Conservation (phyloP, 1,284 basidiomycete species). For the Rhodotorula sp. region DNA sequence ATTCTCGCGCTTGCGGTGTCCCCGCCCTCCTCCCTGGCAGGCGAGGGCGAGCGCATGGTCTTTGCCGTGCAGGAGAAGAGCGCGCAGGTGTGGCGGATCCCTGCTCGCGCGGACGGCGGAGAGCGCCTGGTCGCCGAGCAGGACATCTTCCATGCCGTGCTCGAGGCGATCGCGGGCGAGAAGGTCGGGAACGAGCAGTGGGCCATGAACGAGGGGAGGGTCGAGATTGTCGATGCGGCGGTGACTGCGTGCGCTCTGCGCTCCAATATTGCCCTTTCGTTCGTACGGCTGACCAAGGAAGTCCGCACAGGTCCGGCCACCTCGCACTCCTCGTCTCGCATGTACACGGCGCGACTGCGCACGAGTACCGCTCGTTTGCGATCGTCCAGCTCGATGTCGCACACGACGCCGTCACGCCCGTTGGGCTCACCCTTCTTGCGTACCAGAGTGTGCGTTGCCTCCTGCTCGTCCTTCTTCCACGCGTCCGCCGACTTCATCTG, state of each 20-base stretch:
- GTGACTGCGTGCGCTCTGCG: constrained; percentile 10
- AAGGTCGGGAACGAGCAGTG: constrained; percentile 41
- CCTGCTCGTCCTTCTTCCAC: constrained; percentile 5
- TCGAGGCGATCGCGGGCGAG: constrained; percentile 32
- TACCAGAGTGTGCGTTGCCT: constrained; percentile 47
- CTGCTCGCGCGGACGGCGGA: constrained; percentile 18
- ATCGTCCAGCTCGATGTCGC: constrained; percentile 35
- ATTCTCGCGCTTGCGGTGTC: constrained; percentile 37
- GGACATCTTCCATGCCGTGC: constrained; percentile 37
- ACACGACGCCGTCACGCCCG: constrained; percentile 26
- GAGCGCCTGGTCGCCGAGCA: constrained; percentile 39
- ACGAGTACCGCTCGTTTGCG: constrained; percentile 35
- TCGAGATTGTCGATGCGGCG: constrained; percentile 40
- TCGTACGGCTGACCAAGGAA: not conserved
- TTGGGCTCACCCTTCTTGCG: constrained; percentile 46
- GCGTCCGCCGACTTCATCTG: not conserved
- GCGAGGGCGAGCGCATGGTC: constrained; percentile 20
- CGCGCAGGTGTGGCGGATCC: constrained; percentile 41
- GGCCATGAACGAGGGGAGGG: constrained; percentile 33
- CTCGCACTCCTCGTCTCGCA: constrained; percentile 38
- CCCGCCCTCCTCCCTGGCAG: not conserved
- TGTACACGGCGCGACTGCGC: constrained; percentile 9
- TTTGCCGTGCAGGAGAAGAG: constrained; percentile 42
- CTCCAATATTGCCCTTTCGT: not conserved
- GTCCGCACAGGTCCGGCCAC: not conserved